phyloP scores from a whole-genome alignment of 805 yeast genomes.

The Yarrowia divulgata region DNA sequence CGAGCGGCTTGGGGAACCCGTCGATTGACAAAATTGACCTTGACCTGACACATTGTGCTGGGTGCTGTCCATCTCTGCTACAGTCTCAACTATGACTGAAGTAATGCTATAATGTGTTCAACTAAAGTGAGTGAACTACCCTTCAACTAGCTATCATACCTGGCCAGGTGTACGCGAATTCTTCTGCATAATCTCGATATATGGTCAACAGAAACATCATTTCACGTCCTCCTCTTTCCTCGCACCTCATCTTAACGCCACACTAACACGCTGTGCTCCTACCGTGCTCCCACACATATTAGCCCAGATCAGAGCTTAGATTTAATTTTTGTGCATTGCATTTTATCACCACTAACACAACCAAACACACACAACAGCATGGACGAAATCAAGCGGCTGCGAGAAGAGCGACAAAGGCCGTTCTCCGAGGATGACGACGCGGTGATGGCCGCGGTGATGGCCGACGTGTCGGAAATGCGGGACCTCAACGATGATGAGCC shows the following conservation, averaged over 20 bases:
- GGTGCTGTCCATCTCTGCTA: too few species aligned
- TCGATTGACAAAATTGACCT: too few species aligned
- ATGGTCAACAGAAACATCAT: too few species aligned
- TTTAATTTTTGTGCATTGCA: not conserved
- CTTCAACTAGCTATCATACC: too few species aligned
- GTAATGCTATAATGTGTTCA: not conserved
- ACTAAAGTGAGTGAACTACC: not conserved
- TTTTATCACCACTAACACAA: slow-evolving; percentile 15
- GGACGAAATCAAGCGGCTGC: slow-evolving; percentile 36
- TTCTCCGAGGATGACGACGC: slow-evolving; percentile 30
- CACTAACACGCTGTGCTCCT: too few species aligned
- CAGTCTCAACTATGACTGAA: not conserved
- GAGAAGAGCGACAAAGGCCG: slow-evolving; percentile 23
- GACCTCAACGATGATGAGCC: not conserved
- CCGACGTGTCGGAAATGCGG: slow-evolving; percentile 14
- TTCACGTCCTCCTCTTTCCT: too few species aligned
- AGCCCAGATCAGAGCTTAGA: slow-evolving; percentile 7
- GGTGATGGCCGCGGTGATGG: slow-evolving; percentile 37
- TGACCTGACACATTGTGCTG: too few species aligned
- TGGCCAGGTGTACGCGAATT: too few species aligned
- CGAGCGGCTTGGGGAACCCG: too few species aligned
- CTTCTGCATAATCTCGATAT: too few species aligned
- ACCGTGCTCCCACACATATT: not conserved
- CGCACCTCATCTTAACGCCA: too few species aligned
- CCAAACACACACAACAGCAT: slow-evolving; percentile 8